phyloP scores from a whole-genome alignment of 305 asterid species.

The Euphrasia arctica region DNA sequence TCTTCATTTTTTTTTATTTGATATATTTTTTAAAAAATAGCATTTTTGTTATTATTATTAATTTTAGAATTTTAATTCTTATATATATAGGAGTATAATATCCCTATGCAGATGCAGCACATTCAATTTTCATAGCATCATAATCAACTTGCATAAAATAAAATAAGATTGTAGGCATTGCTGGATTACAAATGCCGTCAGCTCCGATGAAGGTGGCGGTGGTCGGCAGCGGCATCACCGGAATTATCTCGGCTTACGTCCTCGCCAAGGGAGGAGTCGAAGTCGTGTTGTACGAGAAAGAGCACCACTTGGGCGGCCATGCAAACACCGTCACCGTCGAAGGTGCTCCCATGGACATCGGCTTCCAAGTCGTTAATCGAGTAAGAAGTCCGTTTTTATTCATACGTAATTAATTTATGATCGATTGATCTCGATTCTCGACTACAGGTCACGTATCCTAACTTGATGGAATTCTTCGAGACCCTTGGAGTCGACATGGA shows the following conservation, averaged over 20 bases:
- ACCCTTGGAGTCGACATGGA: conserved; percentile 61
- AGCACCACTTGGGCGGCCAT: conserved; percentile 40
- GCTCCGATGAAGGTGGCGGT: conserved; percentile 52
- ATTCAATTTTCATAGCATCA: too few relatives aligned
- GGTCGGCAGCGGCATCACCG: conserved; percentile 63
- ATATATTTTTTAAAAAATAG: too few relatives aligned
- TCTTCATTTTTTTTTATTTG: too few relatives aligned
- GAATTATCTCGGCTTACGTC: conserved; percentile 49
- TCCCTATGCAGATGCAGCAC: too few relatives aligned
- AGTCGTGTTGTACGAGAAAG: conserved; percentile 63
- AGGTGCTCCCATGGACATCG: conserved; percentile 45
- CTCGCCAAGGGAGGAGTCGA: conserved; percentile 48
- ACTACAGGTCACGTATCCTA: conserved; percentile 54
- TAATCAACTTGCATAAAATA: too few relatives aligned
- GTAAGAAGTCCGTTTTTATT: conserved; percentile 28
- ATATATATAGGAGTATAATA: too few relatives aligned
- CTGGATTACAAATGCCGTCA: background rate
- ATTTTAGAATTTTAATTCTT: too few relatives aligned
- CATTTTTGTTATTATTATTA: too few relatives aligned
- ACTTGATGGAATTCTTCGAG: conserved; percentile 60
- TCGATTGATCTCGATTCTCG: background rate
- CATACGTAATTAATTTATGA: background rate
- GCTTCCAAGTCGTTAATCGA: conserved; percentile 49
- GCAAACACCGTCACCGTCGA: conserved; percentile 42
- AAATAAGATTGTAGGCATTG: too few relatives aligned